Conservation (phyloP, 176 grass and related monocot genomes). For the Coix lacrymajobi region DNA sequence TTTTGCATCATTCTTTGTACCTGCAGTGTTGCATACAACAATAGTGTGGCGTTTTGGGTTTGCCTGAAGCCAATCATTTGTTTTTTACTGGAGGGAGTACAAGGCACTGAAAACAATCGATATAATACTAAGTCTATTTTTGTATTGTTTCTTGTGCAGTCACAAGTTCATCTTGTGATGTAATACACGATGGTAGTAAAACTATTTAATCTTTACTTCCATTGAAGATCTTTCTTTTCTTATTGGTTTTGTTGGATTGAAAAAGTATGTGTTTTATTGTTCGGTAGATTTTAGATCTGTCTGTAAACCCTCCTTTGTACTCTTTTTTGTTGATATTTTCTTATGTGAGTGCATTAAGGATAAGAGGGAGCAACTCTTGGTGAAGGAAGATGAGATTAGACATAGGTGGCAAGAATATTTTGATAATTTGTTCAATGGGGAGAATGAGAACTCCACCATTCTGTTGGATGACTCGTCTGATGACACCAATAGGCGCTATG, state of each 20-base stretch:
- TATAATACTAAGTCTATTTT: neutral
- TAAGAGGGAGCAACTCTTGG: too few relatives aligned
- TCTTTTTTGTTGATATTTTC: neutral
- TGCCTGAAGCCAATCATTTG: neutral
- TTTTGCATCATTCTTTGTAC: too few relatives aligned
- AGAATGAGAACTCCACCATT: too few relatives aligned
- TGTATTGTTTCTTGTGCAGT: slow-evolving; percentile 1
- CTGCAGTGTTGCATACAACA: neutral
- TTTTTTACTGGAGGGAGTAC: neutral
- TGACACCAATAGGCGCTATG: too few relatives aligned
- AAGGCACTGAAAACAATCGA: neutral
- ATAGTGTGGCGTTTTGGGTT: neutral
- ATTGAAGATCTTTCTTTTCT: neutral
- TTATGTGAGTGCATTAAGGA: too few relatives aligned
- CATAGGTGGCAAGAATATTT: too few relatives aligned
- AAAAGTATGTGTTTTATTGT: neutral
- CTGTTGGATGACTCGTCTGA: too few relatives aligned
- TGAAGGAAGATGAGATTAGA: too few relatives aligned
- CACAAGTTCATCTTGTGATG: neutral
- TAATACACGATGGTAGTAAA: neutral
- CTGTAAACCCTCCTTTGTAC: neutral
- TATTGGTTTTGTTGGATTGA: neutral
- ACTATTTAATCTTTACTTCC: neutral
- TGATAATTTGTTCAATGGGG: too few relatives aligned
- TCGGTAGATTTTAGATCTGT: neutral